Evolutionary conservation across 148 eudicot genomes (phyloP).

Genomic region (Salicornia ramosissima): DNA sequence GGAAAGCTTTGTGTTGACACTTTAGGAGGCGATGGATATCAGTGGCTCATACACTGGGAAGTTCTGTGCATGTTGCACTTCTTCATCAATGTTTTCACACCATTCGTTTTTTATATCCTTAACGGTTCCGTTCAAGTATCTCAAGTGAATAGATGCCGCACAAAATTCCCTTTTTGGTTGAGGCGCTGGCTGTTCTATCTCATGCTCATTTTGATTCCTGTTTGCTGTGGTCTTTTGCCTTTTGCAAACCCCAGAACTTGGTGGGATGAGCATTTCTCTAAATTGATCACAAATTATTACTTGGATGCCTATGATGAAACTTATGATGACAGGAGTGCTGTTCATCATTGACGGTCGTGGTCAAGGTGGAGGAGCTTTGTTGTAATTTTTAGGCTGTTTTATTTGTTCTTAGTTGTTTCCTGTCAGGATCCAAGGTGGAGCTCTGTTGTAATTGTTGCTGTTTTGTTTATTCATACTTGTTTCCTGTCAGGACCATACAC

Average conservation of each 20-base stretch:
- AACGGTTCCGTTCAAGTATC: constrained; percentile 52
- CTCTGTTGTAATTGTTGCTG: not conserved
- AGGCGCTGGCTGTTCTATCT: constrained; percentile 47
- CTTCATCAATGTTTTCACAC: constrained; percentile 41
- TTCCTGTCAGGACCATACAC: too few species aligned
- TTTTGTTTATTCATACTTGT: not conserved
- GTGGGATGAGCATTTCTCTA: constrained; percentile 76
- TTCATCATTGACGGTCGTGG: constrained; percentile 3
- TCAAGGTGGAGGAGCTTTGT: not conserved
- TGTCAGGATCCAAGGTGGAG: not conserved
- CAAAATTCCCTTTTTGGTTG: constrained; percentile 50
- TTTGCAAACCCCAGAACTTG: constrained; percentile 62
- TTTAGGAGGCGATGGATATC: constrained; percentile 75
- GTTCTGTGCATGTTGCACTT: constrained; percentile 59
- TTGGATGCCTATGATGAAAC: constrained; percentile 23
- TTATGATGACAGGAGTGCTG: not conserved
- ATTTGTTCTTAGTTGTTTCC: not conserved
- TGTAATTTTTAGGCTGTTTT: not conserved
- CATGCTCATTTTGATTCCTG: constrained; percentile 44
- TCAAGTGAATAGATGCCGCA: constrained; percentile 18
- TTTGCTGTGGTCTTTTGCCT: constrained; percentile 73
- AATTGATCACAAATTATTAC: constrained; percentile 29
- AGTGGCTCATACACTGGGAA: constrained; percentile 81
- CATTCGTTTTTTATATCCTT: constrained; percentile 44
- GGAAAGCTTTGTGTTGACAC: constrained; percentile 89